A percentile compares a stretch with the other conserved stretches of the same genome.
These are phyloP conservation scores for Candida dubliniensis DNA, from an alignment of 1,139 yeast species.

Conservation along the genomic window DNA sequence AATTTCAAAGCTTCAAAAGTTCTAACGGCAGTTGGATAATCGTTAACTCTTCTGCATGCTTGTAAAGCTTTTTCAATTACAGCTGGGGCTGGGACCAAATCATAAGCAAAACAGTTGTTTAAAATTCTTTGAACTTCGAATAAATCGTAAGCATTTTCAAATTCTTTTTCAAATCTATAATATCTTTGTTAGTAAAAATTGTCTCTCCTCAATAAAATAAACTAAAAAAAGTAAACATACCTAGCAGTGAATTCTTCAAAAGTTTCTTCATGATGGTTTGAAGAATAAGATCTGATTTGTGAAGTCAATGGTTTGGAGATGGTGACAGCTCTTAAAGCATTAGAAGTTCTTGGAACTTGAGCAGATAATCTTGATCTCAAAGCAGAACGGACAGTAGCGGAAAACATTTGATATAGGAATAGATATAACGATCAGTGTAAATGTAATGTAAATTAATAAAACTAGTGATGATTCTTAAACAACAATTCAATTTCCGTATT, in stretches of 20 bases:
- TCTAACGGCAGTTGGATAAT: constrained; percentile 97
- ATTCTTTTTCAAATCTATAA: constrained; percentile 85
- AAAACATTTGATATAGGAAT: constrained; percentile 33
- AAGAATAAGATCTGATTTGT: constrained; percentile 65
- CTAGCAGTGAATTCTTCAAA: constrained; percentile 92
- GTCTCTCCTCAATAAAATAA: too few relatives aligned
- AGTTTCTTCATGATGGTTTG: constrained; percentile 75
- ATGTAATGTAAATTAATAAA: neutral
- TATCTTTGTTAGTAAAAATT: neutral
- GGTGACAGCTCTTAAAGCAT: constrained; percentile 20
- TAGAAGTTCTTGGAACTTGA: constrained; percentile 26
- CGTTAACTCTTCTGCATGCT: constrained; percentile 99
- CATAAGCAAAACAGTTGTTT: constrained; percentile 97
- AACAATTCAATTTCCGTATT: too few relatives aligned
- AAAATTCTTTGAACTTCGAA: constrained; percentile 89
- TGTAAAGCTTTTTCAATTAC: constrained; percentile 94
- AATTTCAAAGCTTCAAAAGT: constrained; percentile 93
- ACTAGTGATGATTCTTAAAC: too few relatives aligned
- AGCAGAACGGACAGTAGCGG: constrained; percentile 54
- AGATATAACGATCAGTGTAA: neutral
- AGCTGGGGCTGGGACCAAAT: constrained; percentile 96
- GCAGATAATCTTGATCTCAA: constrained; percentile 44
- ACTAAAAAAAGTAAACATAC: constrained; percentile 28
- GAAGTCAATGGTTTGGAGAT: constrained; percentile 16
- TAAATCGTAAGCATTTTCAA: constrained; percentile 95